Conservation (phyloP, 1,284 basidiomycete genomes). For the Ceratobasidium sp. region DNA sequence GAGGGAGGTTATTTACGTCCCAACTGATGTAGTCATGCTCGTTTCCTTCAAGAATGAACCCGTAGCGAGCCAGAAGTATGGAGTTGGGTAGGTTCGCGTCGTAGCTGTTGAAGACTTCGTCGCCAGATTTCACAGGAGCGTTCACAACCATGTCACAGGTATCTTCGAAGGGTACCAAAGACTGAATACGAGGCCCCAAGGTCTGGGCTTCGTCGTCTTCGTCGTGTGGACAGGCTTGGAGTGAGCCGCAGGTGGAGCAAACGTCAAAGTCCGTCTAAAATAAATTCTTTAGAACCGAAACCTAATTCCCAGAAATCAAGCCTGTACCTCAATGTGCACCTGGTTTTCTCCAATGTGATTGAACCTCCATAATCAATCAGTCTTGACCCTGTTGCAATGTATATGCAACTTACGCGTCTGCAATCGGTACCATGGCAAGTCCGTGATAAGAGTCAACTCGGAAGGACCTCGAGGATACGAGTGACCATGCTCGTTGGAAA, state of each 20-base stretch:
- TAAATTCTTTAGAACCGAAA: neutral
- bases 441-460: conserved; percentile 88
- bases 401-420: conserved; percentile 76
- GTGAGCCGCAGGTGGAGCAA: conserved; percentile 82
- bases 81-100: conserved; percentile 78
- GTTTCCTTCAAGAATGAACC: conserved; percentile 76
- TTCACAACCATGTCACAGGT: conserved; percentile 67
- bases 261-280: conserved; percentile 84
- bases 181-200: conserved; percentile 51
- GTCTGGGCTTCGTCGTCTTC: conserved; percentile 51
- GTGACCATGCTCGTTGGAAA: conserved; percentile 79
- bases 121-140: conserved; percentile 63
- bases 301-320: conserved; percentile 47
- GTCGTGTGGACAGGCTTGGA: conserved; percentile 82
- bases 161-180: conserved; percentile 47
- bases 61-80: conserved; percentile 78
- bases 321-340: conserved; percentile 79
- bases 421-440: conserved; percentile 89
- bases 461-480: conserved; percentile 91
- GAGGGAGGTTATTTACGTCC: conserved; percentile 59
- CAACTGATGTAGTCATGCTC: conserved; percentile 70
- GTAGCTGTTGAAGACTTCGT: conserved; percentile 90
- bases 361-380: conserved; percentile 67
- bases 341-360: conserved; percentile 84
- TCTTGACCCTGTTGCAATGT: neutral